Evolutionary conservation across 2,329 filamentous ascomycete genomes (phyloP).

Genomic region (Hymenoscyphus infarciens): DNA sequence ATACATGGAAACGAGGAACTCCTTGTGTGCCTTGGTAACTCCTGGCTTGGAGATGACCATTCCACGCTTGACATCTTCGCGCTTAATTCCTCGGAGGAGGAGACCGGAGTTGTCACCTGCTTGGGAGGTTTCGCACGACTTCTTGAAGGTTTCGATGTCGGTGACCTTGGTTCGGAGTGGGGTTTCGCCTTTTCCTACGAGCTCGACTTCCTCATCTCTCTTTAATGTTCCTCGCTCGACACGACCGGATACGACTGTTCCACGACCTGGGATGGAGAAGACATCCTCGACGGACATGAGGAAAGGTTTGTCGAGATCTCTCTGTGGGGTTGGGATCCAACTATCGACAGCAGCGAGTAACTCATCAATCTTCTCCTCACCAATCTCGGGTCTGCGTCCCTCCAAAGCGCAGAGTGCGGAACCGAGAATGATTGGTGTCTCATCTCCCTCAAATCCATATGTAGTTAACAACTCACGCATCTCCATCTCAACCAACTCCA

Average conservation of each 20-base stretch:
- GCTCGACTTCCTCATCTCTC: slow-evolving; percentile 90
- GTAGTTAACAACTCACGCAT: slow-evolving; percentile 93
- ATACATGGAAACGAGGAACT: slow-evolving; percentile 96
- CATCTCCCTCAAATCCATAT: slow-evolving; percentile 97
- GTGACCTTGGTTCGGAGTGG: slow-evolving; percentile 98
- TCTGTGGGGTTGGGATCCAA: slow-evolving; percentile 94
- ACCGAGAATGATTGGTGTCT: slow-evolving; percentile 95
- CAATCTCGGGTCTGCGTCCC: slow-evolving; percentile 81
- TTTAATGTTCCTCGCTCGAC: slow-evolving; percentile 94
- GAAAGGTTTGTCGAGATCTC: slow-evolving; percentile 97
- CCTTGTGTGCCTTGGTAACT: slow-evolving; percentile 77
- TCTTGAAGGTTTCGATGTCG: slow-evolving; percentile 99
- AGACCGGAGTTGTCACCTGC: slow-evolving; percentile 98
- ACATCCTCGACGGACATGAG: slow-evolving; percentile 96
- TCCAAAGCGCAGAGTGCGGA: slow-evolving; percentile 95
- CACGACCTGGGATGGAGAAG: slow-evolving; percentile 87
- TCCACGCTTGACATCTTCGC: slow-evolving; percentile 89
- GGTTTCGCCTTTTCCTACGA: slow-evolving; percentile 78
- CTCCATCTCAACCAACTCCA: slow-evolving; percentile 99
- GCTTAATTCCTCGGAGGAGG: slow-evolving; percentile 89
- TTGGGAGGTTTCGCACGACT: slow-evolving; percentile 93
- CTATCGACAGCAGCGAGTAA: slow-evolving; percentile 84
- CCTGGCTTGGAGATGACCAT: slow-evolving; percentile 91
- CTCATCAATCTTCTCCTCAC: slow-evolving; percentile 82
- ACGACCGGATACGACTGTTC: slow-evolving; percentile 94